These are phyloP conservation scores for Fonsecaea erecta DNA, from an alignment of 2,329 filamentous ascomycete species.

Conservation along the genomic window DNA sequence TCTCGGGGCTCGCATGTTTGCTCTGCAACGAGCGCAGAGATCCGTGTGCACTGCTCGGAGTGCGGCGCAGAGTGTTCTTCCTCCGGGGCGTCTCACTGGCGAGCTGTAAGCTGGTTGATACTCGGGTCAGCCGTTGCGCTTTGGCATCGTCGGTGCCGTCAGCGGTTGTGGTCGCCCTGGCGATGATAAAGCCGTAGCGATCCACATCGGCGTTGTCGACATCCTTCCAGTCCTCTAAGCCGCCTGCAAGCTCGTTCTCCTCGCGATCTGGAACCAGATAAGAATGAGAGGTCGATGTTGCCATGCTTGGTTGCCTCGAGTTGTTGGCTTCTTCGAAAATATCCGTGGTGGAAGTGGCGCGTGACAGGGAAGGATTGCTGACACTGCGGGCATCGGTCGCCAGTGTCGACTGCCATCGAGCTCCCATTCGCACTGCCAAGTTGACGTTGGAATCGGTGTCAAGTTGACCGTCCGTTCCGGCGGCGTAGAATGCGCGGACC, in stretches of 20 bases:
- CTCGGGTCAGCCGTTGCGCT: constrained; percentile 58
- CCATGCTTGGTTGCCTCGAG: constrained; percentile 24
- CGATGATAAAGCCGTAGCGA: constrained; percentile 66
- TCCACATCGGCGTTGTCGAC: constrained; percentile 64
- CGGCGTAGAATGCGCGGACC: constrained; percentile 67
- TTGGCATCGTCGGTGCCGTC: constrained; percentile 33
- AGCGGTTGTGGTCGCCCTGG: constrained; percentile 34
- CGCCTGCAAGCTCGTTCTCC: constrained; percentile 63
- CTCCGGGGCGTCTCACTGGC: constrained; percentile 61
- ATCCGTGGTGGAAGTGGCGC: constrained; percentile 39
- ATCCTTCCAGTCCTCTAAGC: constrained; percentile 69
- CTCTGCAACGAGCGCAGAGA: constrained; percentile 45
- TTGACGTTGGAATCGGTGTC: constrained; percentile 47
- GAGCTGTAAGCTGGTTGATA: constrained; percentile 63
- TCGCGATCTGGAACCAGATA: constrained; percentile 47
- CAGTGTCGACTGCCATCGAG: constrained; percentile 46
- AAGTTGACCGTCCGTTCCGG: constrained; percentile 61
- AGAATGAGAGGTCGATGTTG: constrained; percentile 18
- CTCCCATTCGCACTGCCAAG: constrained; percentile 45
- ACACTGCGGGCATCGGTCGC: constrained; percentile 40
- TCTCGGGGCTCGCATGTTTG: constrained; percentile 41
- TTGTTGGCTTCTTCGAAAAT: constrained; percentile 26
- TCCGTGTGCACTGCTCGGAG: constrained; percentile 53
- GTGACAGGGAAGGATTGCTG: constrained; percentile 39
- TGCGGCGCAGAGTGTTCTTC: constrained; percentile 57